These are phyloP conservation scores for Ceratocystis huliohia DNA, from an alignment of 2,329 filamentous ascomycete species.

Conservation along the genomic window DNA sequence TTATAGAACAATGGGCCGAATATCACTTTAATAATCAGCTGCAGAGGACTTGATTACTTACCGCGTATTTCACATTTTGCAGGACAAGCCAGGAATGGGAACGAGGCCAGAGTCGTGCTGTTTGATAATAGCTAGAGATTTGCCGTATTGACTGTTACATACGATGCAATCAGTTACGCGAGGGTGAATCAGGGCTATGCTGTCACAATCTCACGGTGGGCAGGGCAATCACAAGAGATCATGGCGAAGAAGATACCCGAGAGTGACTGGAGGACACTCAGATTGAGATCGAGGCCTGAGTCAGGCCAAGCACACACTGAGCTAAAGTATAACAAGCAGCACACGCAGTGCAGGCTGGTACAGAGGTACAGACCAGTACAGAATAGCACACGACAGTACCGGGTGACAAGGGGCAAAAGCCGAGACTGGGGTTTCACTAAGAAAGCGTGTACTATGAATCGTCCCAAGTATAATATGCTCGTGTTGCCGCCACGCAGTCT, in stretches of 20 bases:
- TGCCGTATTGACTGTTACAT: not conserved
- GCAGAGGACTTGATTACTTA: not conserved
- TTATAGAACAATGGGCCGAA: not conserved
- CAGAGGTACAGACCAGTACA: too few species aligned
- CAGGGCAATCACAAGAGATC: not conserved
- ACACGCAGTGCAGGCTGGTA: not conserved
- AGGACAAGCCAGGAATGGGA: not conserved
- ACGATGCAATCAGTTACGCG: not conserved
- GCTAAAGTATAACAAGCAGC: not conserved
- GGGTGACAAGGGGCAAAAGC: constrained; percentile 4
- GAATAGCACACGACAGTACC: not conserved
- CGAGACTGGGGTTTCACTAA: not conserved
- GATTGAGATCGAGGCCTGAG: not conserved
- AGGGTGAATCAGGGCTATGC: not conserved
- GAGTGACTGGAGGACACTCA: not conserved
- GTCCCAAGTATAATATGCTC: constrained; percentile 8
- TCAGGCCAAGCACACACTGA: not conserved
- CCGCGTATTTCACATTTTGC: not conserved
- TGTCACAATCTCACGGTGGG: not conserved
- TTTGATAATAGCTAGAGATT: not conserved
- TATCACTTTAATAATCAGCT: not conserved
- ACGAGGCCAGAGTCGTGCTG: not conserved
- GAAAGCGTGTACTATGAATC: not conserved
- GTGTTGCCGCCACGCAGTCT: not conserved
- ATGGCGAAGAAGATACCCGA: not conserved